Evolutionary conservation across 768 basidiomycete species (phyloP), one percentile per base, ranked within the genome.

Genomic region (Cyclocybe aegerita): DNA sequence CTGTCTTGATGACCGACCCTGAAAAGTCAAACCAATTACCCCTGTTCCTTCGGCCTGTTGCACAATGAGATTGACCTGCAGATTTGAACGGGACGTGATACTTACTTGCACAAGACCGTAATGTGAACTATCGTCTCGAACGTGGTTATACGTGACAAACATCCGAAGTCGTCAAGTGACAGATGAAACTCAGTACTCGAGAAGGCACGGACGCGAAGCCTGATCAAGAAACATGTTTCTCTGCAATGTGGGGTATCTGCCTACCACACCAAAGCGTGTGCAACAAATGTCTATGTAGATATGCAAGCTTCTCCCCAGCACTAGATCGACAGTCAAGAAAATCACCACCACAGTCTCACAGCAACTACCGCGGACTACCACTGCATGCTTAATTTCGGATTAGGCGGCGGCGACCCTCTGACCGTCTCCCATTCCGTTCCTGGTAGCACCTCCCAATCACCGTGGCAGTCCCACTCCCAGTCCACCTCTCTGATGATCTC

Each of bases 381-480:
- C 31, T 44, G 16, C 35, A 15, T 3, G 43, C 31, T 44, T 31
- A 34, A 44, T 7, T 34, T 34, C 43, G 35, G 35, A 37, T 39
- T 48, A 39, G 59, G 65, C 6, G 86, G 86, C 12, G 82, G 72
- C 36, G 82, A 78, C n/a, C 89, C 89, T 1, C 77, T 85, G 7
- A 81, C 80, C 6, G 89, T 92, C 59, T 82, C 78, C 90, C 90
- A 93, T 2, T 66, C 74, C 0, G 72, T 60, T 0, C 89, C 90
- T 12, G 73, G 67, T 0, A 87, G 85, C 0, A 93, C 76, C 0
- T 68, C 67, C 90, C 91, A 96, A 56, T 88, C 75, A 2, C 87
- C 90, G 57, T 76, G 65, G 63, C 93, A 96, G 38, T 83, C 88
- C 69, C 82, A 85, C 6, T 61, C 69, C 83, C 88, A 95, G 62